These are phyloP conservation scores for Crithidia fasciculata DNA, from an alignment of 208 protist species.

Conservation along the genomic window DNA sequence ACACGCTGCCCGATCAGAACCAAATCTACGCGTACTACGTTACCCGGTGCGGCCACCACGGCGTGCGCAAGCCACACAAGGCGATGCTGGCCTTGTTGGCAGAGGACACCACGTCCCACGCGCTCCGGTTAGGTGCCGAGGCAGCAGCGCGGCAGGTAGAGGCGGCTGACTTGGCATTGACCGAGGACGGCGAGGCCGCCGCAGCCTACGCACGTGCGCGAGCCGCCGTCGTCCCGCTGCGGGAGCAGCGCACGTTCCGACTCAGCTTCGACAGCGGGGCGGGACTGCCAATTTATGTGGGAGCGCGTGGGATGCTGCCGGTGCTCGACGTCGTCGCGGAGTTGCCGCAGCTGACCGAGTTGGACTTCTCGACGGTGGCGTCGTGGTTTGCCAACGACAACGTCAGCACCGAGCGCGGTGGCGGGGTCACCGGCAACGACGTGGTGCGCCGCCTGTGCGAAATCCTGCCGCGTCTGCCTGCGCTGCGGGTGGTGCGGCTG, in stretches of 20 bases:
- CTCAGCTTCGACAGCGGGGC: conserved; percentile 13
- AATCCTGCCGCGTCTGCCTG: conserved; percentile 37
- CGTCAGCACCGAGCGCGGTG: conserved; percentile 19
- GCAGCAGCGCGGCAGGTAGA: conserved; percentile 38
- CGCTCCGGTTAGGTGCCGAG: conserved; percentile 36
- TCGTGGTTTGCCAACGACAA: conserved; percentile 66
- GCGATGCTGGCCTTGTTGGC: conserved; percentile 55
- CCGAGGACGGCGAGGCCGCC: conserved; percentile 33
- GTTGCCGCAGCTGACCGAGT: conserved; percentile 55
- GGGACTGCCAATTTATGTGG: conserved; percentile 45
- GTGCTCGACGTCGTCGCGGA: conserved; percentile 62
- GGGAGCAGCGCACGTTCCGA: conserved; percentile 31
- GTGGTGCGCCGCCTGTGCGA: conserved; percentile 53
- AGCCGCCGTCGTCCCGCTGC: conserved; percentile 37
- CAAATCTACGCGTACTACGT: conserved; percentile 77
- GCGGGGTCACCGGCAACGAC: conserved; percentile 55
- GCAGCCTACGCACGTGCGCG: conserved; percentile 3
- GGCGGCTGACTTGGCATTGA: conserved; percentile 35
- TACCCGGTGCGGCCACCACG: conserved; percentile 56
- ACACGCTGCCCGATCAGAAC: conserved; percentile 54
- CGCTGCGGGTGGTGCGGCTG: conserved; percentile 51
- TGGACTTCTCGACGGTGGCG: conserved; percentile 70
- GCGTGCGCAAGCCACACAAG: conserved; percentile 57
- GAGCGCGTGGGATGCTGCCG: conserved; percentile 66
- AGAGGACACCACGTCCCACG: conserved; percentile 54